Evolutionary conservation across 805 yeast species (phyloP).

Genomic region (Zygoascus ofunaensis): DNA sequence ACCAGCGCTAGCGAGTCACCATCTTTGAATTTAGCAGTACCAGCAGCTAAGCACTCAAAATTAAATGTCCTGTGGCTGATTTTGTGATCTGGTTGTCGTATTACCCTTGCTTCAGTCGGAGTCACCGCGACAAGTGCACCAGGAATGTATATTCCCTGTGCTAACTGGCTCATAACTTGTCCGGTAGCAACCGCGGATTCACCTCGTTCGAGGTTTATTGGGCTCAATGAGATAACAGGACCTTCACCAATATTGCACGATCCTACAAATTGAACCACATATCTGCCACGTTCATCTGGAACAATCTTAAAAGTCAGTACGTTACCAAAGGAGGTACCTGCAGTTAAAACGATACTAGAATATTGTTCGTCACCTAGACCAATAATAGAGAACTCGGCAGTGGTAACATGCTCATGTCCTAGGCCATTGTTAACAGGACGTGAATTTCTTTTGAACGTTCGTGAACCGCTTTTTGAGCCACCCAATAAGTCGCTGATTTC

Average conservation of each 20-base stretch:
- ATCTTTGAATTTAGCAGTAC: conserved; percentile 39
- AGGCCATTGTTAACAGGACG: neutral
- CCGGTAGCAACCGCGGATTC: conserved; percentile 55
- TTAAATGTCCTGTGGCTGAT: conserved; percentile 55
- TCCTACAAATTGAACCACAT: conserved; percentile 44
- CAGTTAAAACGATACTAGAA: conserved; percentile 61
- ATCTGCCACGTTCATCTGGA: conserved; percentile 56
- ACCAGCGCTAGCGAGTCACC: conserved; percentile 35
- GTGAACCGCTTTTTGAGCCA: neutral
- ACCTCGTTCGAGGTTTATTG: conserved; percentile 53
- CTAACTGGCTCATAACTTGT: conserved; percentile 46
- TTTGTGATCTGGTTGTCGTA: conserved; percentile 53
- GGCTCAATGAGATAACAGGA: conserved; percentile 46
- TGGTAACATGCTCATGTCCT: conserved; percentile 35
- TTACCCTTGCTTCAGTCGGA: conserved; percentile 49
- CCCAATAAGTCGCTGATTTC: neutral
- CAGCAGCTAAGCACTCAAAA: conserved; percentile 41
- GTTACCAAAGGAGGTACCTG: conserved; percentile 74
- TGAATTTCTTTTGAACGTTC: conserved; percentile 1
- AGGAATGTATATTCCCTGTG: conserved; percentile 51
- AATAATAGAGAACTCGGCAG: conserved; percentile 66
- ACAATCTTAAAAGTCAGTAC: conserved; percentile 52
- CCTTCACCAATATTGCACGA: conserved; percentile 41
- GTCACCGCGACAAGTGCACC: conserved; percentile 55
- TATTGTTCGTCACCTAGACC: conserved; percentile 56